Evolutionary conservation across 148 eudicot genomes (phyloP).

Genomic region (Amaranthus cruentus): DNA sequence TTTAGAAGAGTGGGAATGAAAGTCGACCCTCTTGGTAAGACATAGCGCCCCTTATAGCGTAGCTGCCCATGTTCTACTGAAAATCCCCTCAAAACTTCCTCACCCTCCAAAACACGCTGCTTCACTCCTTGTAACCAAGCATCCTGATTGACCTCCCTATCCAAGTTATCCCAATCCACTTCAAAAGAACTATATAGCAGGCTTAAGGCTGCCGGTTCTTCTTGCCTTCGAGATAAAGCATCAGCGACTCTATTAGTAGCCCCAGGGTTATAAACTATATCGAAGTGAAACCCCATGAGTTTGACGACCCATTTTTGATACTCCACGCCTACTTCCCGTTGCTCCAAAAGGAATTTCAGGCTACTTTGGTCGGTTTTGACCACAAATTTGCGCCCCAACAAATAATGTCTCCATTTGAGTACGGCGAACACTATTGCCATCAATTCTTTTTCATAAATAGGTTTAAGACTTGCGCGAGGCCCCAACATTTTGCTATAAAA

Average conservation of each 20-base stretch:
- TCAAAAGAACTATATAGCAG: too few species aligned
- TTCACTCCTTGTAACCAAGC: too few species aligned
- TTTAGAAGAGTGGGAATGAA: too few species aligned
- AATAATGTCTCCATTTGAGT: neutral
- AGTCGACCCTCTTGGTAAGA: too few species aligned
- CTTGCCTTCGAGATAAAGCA: neutral
- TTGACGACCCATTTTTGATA: neutral
- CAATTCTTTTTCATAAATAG: slow-evolving; percentile 4
- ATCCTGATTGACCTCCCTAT: too few species aligned
- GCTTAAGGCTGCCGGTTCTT: too few species aligned
- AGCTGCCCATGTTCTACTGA: too few species aligned
- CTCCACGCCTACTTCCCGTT: neutral
- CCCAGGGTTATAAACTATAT: neutral
- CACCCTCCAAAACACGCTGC: too few species aligned
- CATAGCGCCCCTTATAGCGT: too few species aligned
- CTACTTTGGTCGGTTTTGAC: slow-evolving; percentile 1
- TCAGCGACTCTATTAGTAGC: neutral
- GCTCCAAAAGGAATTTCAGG: neutral
- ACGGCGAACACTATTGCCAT: neutral
- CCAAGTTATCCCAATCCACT: too few species aligned
- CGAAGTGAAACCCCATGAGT: neutral
- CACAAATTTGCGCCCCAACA: neutral
- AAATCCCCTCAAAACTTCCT: too few species aligned
- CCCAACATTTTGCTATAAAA: neutral
- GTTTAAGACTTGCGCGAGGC: neutral